A percentile compares a stretch with the other conserved stretches of the same genome.
phyloP scores from a whole-genome alignment of 768 basidiomycete species.

The Calvatia gigantea region DNA sequence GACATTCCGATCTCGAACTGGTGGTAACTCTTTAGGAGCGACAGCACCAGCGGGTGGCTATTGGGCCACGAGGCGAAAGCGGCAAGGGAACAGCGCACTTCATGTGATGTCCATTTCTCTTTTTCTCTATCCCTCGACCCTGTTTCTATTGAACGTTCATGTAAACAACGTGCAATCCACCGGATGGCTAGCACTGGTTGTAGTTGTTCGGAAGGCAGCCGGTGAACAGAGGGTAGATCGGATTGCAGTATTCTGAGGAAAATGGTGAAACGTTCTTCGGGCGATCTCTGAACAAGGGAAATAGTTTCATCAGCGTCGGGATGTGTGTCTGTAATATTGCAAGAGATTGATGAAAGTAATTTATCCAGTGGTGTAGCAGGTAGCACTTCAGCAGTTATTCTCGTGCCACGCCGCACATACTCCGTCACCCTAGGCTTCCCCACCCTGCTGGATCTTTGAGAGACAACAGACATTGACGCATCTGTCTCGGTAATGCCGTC shows the following conservation, averaged over 20 bases:
- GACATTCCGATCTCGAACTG: conserved; percentile 54
- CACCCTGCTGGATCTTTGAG: conserved; percentile 22
- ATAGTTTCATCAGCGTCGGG: conserved; percentile 27
- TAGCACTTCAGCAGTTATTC: conserved; percentile 59
- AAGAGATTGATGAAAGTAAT: conserved; percentile 37
- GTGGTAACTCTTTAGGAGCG: conserved; percentile 24
- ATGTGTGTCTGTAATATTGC: conserved; percentile 21
- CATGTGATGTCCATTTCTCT: conserved; percentile 66
- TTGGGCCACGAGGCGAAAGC: conserved; percentile 34
- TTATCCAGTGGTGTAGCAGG: conserved; percentile 43
- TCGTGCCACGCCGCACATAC: conserved; percentile 66
- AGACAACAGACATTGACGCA: conserved; percentile 30
- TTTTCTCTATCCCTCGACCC: conserved; percentile 54
- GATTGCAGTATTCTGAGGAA: conserved; percentile 57
- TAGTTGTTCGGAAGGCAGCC: conserved; percentile 43
- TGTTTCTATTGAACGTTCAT: conserved; percentile 47
- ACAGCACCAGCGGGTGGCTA: conserved; percentile 1
- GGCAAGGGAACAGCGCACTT: conserved; percentile 57
- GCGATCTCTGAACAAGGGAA: conserved; percentile 45
- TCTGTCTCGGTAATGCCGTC: conserved; percentile 24
- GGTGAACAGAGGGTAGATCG: conserved; percentile 43
- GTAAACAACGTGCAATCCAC: conserved; percentile 54
- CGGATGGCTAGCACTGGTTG: conserved; percentile 55
- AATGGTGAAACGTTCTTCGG: conserved; percentile 49
- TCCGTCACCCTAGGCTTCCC: conserved; percentile 39